Evolutionary conservation across 306 rosid genomes (phyloP), one percentile per base, ranked within the genome.

Genomic region (Medicago truncatula): DNA sequence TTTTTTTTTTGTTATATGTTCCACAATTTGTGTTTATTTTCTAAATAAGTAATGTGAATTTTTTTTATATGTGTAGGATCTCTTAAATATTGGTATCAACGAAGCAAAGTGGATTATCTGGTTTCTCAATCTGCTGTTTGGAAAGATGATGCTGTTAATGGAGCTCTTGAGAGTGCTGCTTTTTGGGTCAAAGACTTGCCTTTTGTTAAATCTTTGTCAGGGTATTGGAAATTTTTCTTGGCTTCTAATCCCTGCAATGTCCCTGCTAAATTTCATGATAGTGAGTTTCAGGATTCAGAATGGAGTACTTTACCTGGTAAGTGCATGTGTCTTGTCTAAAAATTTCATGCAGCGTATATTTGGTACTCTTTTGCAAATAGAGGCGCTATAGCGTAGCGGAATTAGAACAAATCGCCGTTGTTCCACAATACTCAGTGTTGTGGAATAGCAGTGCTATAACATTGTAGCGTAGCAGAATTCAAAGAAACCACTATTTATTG

Each of bases 291-390:
- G 57, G 98, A 95, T 82, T 81, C 83, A 57, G 86, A 85, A 61
- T 95, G 98, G 98, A 47, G 78, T 62, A 56, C 75, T 83, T 85
- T 92, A 85, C 97, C 97, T 46, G 98, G 98, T 92, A 87, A 70
- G 79, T 63, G 13, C 25, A 17, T 16, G 18, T 69, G 43, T 63
- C 62, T 39, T 21, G 64, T 18, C 2, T 21, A 16, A 43, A 60
- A 58, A 16, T 67, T 38, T 15, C 54, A 5, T 40, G 66, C 21
- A 12, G 41, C n/a, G 64, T 63, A 15, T 47, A 14, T 14, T 15
- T 47, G 4, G 15, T 49, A 67, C 58, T 70, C 9, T 49, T 16
- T 12, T 6, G n/a, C 61, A 40, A 10, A 52, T 52, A 52, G 5
- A 1, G 2, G 1, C 28, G 13, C 60, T 2, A 53, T 53, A 17